Conservation (phyloP, 2,329 filamentous ascomycete species). For the Verruconis gallopava region DNA sequence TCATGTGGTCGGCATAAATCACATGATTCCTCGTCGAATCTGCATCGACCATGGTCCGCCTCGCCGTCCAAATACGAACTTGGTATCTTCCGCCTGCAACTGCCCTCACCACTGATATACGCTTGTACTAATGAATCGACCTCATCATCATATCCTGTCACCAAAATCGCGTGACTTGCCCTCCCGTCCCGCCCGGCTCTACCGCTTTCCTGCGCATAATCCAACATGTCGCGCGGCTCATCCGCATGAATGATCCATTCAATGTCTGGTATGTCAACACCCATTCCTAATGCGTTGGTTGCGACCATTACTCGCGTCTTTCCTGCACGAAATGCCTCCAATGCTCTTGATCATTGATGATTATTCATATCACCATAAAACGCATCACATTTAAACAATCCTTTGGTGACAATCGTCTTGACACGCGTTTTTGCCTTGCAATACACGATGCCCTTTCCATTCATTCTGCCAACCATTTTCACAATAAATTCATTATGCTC, state of each 20-base stretch:
- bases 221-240: conserved; percentile 11
- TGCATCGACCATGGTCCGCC: too few species aligned
- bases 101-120: too few species aligned
- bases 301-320: conserved; percentile 14
- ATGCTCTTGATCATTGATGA: conserved; percentile 9
- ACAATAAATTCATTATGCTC: conserved; percentile 7
- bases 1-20: too few species aligned
- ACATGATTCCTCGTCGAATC: too few species aligned
- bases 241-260: conserved; percentile 11
- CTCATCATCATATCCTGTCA: too few species aligned
- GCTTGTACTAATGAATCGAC: too few species aligned
- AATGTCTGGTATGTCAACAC: conserved; percentile 15
- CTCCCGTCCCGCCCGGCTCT: too few species aligned
- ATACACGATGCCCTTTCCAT: conserved; percentile 14
- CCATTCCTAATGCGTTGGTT: conserved; percentile 13
- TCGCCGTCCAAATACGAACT: too few species aligned
- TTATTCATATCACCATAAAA: conserved; percentile 12
- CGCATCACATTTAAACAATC: conserved; percentile 8
- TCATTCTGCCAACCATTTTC: conserved; percentile 2
- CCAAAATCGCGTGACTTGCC: too few species aligned
- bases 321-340: conserved; percentile 11
- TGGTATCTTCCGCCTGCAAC: too few species aligned
- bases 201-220: conserved; percentile 11
- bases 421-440: conserved; percentile 11
- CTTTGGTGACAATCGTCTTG: conserved; percentile 11